Conservation (phyloP, 2,329 filamentous ascomycete species). For the Trichoderma cornu-damae region DNA sequence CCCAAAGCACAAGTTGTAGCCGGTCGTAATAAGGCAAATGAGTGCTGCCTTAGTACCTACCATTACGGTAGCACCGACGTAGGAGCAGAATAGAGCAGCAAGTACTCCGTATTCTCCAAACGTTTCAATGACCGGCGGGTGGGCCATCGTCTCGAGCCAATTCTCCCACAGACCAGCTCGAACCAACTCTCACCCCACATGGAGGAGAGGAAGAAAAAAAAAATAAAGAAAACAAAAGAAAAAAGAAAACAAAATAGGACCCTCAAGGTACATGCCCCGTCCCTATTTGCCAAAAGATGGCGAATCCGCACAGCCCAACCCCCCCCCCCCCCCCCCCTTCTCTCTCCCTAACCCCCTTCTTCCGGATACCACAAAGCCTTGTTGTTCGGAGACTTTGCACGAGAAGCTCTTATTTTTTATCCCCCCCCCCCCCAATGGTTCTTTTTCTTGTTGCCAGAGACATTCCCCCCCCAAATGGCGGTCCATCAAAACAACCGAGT, state of each 20-base stretch:
- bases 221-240: background rate
- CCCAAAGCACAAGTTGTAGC: too few relatives aligned
- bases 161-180: background rate
- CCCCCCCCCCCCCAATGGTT: background rate
- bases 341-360: too few relatives aligned
- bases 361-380: background rate
- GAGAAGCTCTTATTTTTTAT: background rate
- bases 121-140: background rate
- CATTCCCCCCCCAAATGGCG: slow-evolving; percentile 8
- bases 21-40: too few relatives aligned
- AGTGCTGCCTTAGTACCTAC: too few relatives aligned
- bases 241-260: background rate
- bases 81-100: too few relatives aligned
- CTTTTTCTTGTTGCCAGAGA: background rate
- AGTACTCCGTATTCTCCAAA: too few relatives aligned
- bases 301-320: background rate
- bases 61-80: too few relatives aligned
- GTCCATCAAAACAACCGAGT: background rate
- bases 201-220: background rate
- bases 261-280: slow-evolving; percentile 6
- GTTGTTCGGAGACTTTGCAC: slow-evolving; percentile 12
- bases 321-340: background rate
- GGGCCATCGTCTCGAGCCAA: background rate
- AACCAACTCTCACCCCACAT: background rate
- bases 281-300: background rate